phyloP scores from a whole-genome alignment of 257 asterid species.

The Rauvolfia tetraphylla region DNA sequence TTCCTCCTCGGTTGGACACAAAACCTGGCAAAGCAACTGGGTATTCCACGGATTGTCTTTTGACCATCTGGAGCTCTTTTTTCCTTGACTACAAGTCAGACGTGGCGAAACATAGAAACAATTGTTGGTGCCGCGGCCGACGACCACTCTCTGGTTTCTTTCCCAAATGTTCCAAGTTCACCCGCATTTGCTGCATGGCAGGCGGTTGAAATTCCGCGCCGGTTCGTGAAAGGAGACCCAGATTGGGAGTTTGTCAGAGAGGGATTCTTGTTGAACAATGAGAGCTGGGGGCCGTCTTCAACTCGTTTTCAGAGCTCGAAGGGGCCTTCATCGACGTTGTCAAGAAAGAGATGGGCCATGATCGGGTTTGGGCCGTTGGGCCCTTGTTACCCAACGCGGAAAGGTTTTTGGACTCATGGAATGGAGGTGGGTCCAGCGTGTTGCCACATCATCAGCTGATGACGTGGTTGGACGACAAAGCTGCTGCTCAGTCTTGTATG shows the following conservation, averaged over 20 bases:
- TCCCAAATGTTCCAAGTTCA: constrained; percentile 16
- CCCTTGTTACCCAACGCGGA: constrained; percentile 16
- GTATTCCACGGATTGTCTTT: constrained; percentile 24
- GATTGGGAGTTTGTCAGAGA: constrained; percentile 19
- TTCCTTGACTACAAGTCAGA: neutral
- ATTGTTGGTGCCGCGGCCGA: neutral
- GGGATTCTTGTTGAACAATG: neutral
- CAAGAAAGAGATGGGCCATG: constrained; percentile 24
- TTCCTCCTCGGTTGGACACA: constrained; percentile 34
- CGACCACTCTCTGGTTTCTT: constrained; percentile 4
- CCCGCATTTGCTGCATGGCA: constrained; percentile 20
- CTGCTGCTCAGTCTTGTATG: constrained; percentile 20
- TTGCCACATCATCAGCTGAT: constrained; percentile 13
- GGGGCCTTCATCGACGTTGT: constrained; percentile 10
- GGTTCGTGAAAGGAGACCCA: constrained; percentile 14
- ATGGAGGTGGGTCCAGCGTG: constrained; percentile 23
- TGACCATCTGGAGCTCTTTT: constrained; percentile 21
- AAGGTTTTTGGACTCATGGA: constrained; percentile 1
- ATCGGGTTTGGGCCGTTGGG: constrained; percentile 31
- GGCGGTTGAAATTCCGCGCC: neutral
- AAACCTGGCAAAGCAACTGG: constrained; percentile 16
- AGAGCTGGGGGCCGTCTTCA: constrained; percentile 27
- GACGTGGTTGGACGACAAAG: constrained; percentile 25
- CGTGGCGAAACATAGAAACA: constrained; percentile 16
- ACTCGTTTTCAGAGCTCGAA: constrained; percentile 16